A percentile compares a stretch with the other conserved stretches of the same genome.
Conservation (phyloP, 352 stramenopile species). For the Phytopythium aichiense region DNA sequence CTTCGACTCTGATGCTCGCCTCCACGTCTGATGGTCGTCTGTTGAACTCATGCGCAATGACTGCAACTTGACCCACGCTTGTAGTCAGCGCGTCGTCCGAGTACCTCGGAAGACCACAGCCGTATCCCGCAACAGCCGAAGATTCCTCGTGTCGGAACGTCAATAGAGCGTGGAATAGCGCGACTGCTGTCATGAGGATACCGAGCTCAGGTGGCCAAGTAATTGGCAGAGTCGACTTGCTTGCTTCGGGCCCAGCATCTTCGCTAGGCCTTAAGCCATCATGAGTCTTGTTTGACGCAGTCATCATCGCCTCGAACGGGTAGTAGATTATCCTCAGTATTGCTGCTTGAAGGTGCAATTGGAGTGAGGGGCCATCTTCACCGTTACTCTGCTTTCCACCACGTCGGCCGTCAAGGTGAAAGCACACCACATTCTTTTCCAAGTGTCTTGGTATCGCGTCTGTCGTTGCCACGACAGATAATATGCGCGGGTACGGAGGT, state of each 20-base stretch:
- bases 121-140: not conserved
- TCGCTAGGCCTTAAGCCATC: not conserved
- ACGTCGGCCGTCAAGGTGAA: not conserved
- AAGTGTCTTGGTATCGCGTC: constrained; percentile 21
- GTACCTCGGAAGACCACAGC: not conserved
- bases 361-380: not conserved
- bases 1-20: not conserved
- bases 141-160: constrained; percentile 4
- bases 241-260: not conserved
- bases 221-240: not conserved
- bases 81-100: not conserved
- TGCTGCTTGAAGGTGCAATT: not conserved
- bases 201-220: not conserved
- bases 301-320: not conserved
- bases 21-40: not conserved
- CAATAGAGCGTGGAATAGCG: not conserved
- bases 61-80: not conserved
- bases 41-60: not conserved
- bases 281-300: not conserved
- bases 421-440: constrained; percentile 21
- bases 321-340: not conserved
- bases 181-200: not conserved
- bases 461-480: constrained; percentile 20
- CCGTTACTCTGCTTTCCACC: not conserved
- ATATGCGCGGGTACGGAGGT: constrained; percentile 24